phyloP scores from a whole-genome alignment of 331 rosid species.

The Stylosanthes scabra region DNA sequence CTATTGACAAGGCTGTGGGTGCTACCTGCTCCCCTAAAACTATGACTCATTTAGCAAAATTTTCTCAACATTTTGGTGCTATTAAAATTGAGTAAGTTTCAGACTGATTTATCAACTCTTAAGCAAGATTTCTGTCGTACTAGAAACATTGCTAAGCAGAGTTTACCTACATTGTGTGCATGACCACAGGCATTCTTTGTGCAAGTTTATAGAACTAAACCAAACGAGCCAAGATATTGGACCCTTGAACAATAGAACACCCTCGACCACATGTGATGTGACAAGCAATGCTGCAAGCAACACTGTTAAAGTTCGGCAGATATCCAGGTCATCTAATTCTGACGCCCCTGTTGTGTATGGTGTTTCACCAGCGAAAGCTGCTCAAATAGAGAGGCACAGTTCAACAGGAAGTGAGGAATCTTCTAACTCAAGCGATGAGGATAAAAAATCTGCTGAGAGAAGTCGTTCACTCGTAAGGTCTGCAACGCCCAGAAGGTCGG shows the following conservation, averaged over 20 bases:
- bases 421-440: slow-evolving; percentile 77
- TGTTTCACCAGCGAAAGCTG: slow-evolving; percentile 96
- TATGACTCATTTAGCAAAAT: slow-evolving; percentile 53
- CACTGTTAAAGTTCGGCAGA: slow-evolving; percentile 40
- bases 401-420: slow-evolving; percentile 78
- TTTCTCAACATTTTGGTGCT: slow-evolving; percentile 79
- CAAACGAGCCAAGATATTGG: slow-evolving; percentile 44
- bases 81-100: slow-evolving; percentile 68
- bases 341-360: slow-evolving; percentile 71
- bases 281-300: slow-evolving; percentile 44
- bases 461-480: slow-evolving; percentile 81
- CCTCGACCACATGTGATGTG: slow-evolving; percentile 33
- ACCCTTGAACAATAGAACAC: slow-evolving; percentile 47
- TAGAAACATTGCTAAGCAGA: slow-evolving; percentile 4
- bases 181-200: slow-evolving; percentile 64
- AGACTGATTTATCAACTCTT: slow-evolving; percentile 13
- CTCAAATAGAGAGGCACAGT: slow-evolving; percentile 78
- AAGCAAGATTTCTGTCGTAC: slow-evolving; percentile 3
- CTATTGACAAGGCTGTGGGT: slow-evolving; percentile 58
- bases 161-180: slow-evolving; percentile 27
- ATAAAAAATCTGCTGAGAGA: slow-evolving; percentile 72
- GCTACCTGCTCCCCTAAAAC: slow-evolving; percentile 61
- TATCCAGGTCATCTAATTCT: slow-evolving; percentile 51
- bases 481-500: slow-evolving; percentile 85
- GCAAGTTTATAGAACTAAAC: slow-evolving; percentile 59